Evolutionary conservation across 2,329 filamentous ascomycete species (phyloP).

Genomic region (Neofusicoccum parvum): DNA sequence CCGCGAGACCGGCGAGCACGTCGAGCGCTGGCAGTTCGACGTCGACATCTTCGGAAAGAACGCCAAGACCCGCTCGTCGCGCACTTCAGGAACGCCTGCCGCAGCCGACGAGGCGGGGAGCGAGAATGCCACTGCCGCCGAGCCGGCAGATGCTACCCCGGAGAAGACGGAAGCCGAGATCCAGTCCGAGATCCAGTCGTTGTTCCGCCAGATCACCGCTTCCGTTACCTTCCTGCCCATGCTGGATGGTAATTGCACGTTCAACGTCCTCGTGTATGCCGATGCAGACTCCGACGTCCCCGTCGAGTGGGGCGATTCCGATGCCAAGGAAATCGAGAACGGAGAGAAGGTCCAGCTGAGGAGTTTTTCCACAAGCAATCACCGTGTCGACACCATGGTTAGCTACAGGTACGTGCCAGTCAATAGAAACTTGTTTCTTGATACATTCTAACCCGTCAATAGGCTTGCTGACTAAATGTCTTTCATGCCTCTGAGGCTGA

Average conservation of each 20-base stretch:
- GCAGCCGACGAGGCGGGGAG: conserved; percentile 55
- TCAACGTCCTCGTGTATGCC: conserved; percentile 97
- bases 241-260: conserved; percentile 91
- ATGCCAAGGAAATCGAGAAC: conserved; percentile 93
- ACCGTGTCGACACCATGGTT: conserved; percentile 91
- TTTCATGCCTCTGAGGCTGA: not conserved
- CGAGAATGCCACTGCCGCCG: conserved; percentile 61
- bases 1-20: conserved; percentile 94
- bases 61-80: not conserved
- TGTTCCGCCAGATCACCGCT: conserved; percentile 97
- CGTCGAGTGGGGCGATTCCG: conserved; percentile 97
- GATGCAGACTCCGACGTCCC: conserved; percentile 96
- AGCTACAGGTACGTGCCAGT: conserved; percentile 68
- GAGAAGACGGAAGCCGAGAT: conserved; percentile 94
- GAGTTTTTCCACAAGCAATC: conserved; percentile 93
- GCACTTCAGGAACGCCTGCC: not conserved
- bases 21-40: conserved; percentile 98
- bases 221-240: conserved; percentile 96
- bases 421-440: no score
- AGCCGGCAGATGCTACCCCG: not conserved
- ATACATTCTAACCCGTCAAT: no score
- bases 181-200: conserved; percentile 90
- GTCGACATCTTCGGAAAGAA: conserved; percentile 49
- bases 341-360: conserved; percentile 94
- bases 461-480: not conserved